Evolutionary conservation across 441 rosid species (phyloP).

Genomic region (Aleurites moluccanus): DNA sequence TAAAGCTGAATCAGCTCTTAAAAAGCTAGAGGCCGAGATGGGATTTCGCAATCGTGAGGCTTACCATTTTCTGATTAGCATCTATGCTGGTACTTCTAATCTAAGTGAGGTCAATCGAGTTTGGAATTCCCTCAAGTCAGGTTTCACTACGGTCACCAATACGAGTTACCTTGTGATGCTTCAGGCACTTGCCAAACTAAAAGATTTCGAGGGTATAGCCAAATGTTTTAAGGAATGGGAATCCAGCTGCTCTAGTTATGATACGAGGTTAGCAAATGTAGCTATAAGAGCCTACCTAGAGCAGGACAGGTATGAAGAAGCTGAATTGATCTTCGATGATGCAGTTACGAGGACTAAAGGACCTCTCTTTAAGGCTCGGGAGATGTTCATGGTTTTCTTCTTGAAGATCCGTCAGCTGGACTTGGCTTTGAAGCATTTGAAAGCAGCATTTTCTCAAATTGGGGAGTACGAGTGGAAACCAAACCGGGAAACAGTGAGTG

Average conservation of each 20-base stretch:
- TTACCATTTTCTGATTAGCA: constrained; percentile 65
- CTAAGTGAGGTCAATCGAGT: constrained; percentile 53
- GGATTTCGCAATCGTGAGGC: constrained; percentile 48
- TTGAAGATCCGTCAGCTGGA: constrained; percentile 44
- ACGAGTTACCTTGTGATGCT: constrained; percentile 54
- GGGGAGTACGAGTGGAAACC: constrained; percentile 45
- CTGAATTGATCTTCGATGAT: constrained; percentile 39
- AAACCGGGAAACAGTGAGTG: constrained; percentile 29
- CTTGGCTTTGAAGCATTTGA: constrained; percentile 50
- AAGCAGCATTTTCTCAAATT: constrained; percentile 43
- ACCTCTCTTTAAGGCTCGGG: constrained; percentile 41
- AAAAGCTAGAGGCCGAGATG: constrained; percentile 51
- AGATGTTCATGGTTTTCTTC: constrained; percentile 57
- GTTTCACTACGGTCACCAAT: constrained; percentile 41
- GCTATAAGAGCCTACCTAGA: constrained; percentile 48
- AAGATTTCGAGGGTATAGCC: constrained; percentile 49
- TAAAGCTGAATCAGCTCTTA: constrained; percentile 66
- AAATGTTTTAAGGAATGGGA: constrained; percentile 68
- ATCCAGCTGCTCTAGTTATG: constrained; percentile 48
- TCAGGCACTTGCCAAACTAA: constrained; percentile 56
- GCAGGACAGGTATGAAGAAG: constrained; percentile 55
- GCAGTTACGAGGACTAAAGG: constrained; percentile 40
- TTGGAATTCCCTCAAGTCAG: constrained; percentile 55
- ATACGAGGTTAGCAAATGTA: constrained; percentile 51
- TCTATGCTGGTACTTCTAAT: constrained; percentile 57